Conservation (phyloP, 1,139 yeast species). For the Candida freyschussii region DNA sequence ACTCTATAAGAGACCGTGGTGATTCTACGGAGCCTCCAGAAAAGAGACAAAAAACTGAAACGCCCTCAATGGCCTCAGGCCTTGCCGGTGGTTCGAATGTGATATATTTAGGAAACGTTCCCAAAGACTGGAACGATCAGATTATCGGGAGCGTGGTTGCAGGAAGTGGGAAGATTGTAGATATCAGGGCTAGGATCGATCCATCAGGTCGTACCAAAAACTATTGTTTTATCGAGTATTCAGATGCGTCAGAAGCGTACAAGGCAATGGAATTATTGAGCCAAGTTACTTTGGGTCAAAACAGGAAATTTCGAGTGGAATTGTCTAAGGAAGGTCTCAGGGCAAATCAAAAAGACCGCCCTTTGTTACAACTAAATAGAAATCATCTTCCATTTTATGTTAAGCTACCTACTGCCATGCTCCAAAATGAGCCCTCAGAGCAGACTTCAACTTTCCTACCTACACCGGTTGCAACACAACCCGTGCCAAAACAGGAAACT, state of each 20-base stretch:
- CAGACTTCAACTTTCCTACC: too few relatives aligned
- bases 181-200: slow-evolving; percentile 59
- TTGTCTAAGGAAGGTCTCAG: slow-evolving; percentile 57
- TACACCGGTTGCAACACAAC: slow-evolving; percentile 3
- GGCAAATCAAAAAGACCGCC: slow-evolving; percentile 35
- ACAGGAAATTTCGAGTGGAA: slow-evolving; percentile 49
- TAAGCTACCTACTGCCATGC: slow-evolving; percentile 49
- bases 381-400: slow-evolving; percentile 49
- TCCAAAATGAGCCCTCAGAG: slow-evolving; percentile 4
- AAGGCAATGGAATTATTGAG: slow-evolving; percentile 40
- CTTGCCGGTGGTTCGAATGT: slow-evolving; percentile 30
- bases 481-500: slow-evolving; percentile 12
- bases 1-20: slow-evolving; percentile 16
- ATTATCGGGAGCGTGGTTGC: slow-evolving; percentile 54
- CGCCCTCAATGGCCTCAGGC: not conserved
- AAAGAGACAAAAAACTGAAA: slow-evolving; percentile 10
- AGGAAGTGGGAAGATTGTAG: slow-evolving; percentile 59
- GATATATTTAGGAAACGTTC: slow-evolving; percentile 56
- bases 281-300: slow-evolving; percentile 42
- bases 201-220: slow-evolving; percentile 61
- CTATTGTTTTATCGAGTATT: slow-evolving; percentile 59
- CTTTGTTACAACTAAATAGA: slow-evolving; percentile 39
- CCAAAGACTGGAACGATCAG: slow-evolving; percentile 61
- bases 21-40: slow-evolving; percentile 13
- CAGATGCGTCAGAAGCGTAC: slow-evolving; percentile 45